Evolutionary conservation across 148 eudicot species (phyloP), one percentile per base, ranked within the genome.

Genomic region (Cornus controversa): DNA sequence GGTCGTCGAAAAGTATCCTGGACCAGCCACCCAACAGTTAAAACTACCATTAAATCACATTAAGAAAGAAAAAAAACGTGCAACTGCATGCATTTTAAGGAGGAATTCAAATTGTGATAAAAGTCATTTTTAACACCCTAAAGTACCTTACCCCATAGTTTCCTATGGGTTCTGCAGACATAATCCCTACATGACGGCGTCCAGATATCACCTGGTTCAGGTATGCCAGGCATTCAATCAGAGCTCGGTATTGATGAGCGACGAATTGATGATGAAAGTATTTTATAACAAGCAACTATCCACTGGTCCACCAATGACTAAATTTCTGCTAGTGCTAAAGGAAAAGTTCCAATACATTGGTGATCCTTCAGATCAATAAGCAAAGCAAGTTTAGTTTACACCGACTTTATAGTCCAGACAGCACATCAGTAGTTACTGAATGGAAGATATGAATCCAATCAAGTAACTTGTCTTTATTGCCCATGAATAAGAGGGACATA

Each of bases 151-250:
- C 91, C 77, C 99, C 99, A 81, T 96, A 96, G 90, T 96, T 96
- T 57, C 99, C 99, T 73, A 96, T 87, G 78, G 99, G 93, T 83
- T 96, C 99, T 54, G 98, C 98, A 66, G 94, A 93, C 93, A 93
- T 96, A 82, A 96, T 96, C 70, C 99, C 99, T 2, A 91, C 97
- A 82, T 90, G 90, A 20, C 90, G 94, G 36, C 98, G 89, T 71
- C 99, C 98, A 76, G 65, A 91, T 79, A 93, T 91, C 75, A 93
- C 98, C 96, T 93, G 85, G n/a, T 72, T n/a, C 68, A 81, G 47
- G 26, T 28, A 73, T 6, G 45, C 9, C 15, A 23, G n/a, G n/a
- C n/a, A n/a, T n/a, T n/a, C n/a, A n/a, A n/a, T n/a, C n/a, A n/a
- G n/a, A n/a, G n/a, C n/a, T n/a, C 6, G 11, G 24, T 63, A 63